Percentiles rank a stretch among this genome's conserved stretches.
These are phyloP conservation scores for Beauveria sp. DNA, from an alignment of 2,329 filamentous ascomycete genomes.

Conservation along the genomic window DNA sequence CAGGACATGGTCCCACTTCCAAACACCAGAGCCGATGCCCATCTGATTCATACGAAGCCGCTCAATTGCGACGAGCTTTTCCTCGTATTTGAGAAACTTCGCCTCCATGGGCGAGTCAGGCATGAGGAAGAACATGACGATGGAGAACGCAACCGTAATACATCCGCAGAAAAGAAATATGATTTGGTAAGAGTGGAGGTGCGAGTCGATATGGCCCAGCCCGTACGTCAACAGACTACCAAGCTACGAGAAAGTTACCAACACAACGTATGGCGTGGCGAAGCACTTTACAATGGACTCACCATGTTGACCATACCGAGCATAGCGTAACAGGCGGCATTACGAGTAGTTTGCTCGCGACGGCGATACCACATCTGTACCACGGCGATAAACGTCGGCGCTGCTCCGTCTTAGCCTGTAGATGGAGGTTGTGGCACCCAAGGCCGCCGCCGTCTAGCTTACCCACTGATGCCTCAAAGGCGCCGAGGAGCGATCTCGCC, in stretches of 20 bases:
- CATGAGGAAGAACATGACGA: conserved; percentile 46
- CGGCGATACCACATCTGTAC: conserved; percentile 30
- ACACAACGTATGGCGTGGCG: too few species aligned
- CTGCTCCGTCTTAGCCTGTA: conserved; percentile 8
- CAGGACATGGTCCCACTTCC: conserved; percentile 30
- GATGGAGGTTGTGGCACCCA: too few species aligned
- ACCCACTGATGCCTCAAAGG: conserved; percentile 38
- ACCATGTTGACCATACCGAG: conserved; percentile 25
- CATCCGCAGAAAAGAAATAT: conserved; percentile 28
- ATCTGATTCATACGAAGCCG: conserved; percentile 41
- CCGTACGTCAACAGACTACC: conserved; percentile 25
- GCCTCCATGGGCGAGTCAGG: conserved; percentile 55
- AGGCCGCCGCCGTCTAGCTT: neutral
- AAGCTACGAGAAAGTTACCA: conserved; percentile 12
- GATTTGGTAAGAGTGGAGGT: conserved; percentile 30
- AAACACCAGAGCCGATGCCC: conserved; percentile 26
- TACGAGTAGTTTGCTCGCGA: conserved; percentile 25
- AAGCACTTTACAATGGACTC: neutral
- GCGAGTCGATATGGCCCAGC: conserved; percentile 23
- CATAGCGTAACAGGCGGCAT: conserved; percentile 25
- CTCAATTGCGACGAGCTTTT: conserved; percentile 51
- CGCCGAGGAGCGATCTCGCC: conserved; percentile 37
- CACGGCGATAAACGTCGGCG: conserved; percentile 24
- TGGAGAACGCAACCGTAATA: conserved; percentile 37
- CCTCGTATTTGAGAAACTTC: conserved; percentile 44